phyloP scores from a whole-genome alignment of 202 grass and related monocot genomes.

The Thinopyrum obtusiflorum region DNA sequence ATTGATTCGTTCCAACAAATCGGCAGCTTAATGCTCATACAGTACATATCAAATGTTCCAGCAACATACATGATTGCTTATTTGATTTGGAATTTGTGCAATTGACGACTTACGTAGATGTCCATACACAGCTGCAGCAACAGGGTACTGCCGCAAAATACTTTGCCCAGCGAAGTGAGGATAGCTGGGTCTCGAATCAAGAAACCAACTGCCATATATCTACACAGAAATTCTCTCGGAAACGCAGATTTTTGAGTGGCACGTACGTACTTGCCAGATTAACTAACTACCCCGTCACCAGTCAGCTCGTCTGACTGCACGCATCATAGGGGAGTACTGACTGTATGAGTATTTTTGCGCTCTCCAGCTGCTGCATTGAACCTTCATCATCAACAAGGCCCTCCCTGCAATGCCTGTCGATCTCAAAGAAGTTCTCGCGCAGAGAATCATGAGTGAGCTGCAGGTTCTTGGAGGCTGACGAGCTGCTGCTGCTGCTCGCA shows the following conservation, averaged over 20 bases:
- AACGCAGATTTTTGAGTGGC: neutral
- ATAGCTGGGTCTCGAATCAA: neutral
- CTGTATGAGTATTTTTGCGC: constrained; percentile 51
- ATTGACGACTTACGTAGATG: neutral
- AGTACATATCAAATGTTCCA: neutral
- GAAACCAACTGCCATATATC: neutral
- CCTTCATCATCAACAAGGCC: constrained; percentile 31
- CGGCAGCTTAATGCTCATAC: neutral
- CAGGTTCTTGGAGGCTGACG: constrained; percentile 33
- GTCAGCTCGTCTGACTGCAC: neutral
- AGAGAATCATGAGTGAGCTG: constrained; percentile 43
- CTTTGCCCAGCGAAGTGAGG: neutral
- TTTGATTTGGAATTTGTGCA: neutral
- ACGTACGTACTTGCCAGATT: neutral
- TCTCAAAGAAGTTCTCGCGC: constrained; percentile 43
- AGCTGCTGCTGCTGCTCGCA: neutral
- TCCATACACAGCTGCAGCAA: neutral
- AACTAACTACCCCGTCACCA: neutral
- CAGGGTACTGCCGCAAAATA: neutral
- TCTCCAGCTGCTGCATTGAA: constrained; percentile 53
- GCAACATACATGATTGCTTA: neutral
- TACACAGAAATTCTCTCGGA: neutral
- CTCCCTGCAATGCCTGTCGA: constrained; percentile 43
- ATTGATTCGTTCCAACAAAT: neutral
- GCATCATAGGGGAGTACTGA: constrained; percentile 54